Evolutionary conservation across 371 early-diverging fungal genomes (phyloP), one percentile per base, ranked within the genome.

Genomic region (Smittium culicis): DNA sequence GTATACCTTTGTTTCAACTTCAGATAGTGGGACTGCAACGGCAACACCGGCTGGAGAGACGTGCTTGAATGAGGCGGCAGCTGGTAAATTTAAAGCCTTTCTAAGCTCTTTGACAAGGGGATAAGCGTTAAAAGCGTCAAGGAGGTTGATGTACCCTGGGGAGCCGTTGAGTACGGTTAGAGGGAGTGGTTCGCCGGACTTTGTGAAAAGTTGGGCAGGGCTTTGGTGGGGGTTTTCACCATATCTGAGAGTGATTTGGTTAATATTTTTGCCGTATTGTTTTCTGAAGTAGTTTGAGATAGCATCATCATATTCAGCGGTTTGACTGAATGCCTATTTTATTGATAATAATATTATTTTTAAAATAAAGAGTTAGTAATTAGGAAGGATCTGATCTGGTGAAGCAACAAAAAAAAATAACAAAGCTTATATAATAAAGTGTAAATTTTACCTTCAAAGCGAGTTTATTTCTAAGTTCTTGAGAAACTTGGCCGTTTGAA

Each of bases 21-120:
- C 90, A 30, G 78, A 74, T 57, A 97, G 80, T 16, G 91, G 89
- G 32, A 87, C 78, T 34, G 89, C 96, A 65, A 97, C 90, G 60
- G 96, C 96, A 58, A 94, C 96, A 75, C 96, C 98, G 64, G 98
- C 96, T 35, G 98, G 98, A 27, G 93, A 92, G 60, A 96, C 96
- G 78, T 97, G 98, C 83, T 97, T 96, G 85, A 97, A 97, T 32
- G 94, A 95, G 67, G 98, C 96, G 67, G 98, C 96, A 30, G 98
- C 96, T 33, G 90, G 88, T 62, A 90, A 75, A 27, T 81, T 81
- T 16, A 86, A 75, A 25, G 91, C 87, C 34, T 74, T 65, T 57
- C 81, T 78, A 63, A 92, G 82, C 70, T 93, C 95, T 84, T 95
- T 94, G 73, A 96, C 98, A 61, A 97, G 82, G 63, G 93, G 94